Conservation (phyloP, 345 rosid species). For the Rhodamnia rubescens region DNA sequence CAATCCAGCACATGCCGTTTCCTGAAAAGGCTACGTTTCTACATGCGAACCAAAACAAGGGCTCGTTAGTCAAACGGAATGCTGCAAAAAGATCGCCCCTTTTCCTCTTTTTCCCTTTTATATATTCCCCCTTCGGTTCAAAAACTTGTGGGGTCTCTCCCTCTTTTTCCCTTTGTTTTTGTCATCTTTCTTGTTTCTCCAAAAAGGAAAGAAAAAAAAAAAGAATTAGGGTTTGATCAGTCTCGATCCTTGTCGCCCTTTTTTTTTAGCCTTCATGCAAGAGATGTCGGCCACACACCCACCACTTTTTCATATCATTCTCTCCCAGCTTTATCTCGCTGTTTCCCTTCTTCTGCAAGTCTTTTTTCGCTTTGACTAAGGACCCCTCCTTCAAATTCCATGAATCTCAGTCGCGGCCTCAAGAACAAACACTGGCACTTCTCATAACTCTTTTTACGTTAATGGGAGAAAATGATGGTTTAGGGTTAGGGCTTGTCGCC, state of each 20-base stretch:
- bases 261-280: slow-evolving; percentile 12
- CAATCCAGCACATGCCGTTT: slow-evolving; percentile 18
- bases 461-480: slow-evolving; percentile 3
- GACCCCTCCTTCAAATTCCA: neutral
- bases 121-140: neutral
- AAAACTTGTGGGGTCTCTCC: slow-evolving; percentile 11
- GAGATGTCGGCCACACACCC: slow-evolving; percentile 39
- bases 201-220: neutral
- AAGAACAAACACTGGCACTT: neutral
- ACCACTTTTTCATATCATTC: neutral
- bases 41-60: slow-evolving; percentile 10
- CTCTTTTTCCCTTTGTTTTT: slow-evolving; percentile 1
- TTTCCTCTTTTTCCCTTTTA: slow-evolving; percentile 15
- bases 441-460: neutral
- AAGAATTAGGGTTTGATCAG: slow-evolving; percentile 8
- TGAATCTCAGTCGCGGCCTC: neutral
- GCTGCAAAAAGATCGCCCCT: slow-evolving; percentile 17
- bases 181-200: neutral
- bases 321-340: neutral
- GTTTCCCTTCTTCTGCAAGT: neutral
- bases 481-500: slow-evolving; percentile 14
- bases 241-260: slow-evolving; percentile 21
- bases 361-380: slow-evolving; percentile 8
- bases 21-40: slow-evolving; percentile 19
- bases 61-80: slow-evolving; percentile 8